phyloP scores from a whole-genome alignment of 2,329 filamentous ascomycete species.

The Ceratocystis cubensis region DNA sequence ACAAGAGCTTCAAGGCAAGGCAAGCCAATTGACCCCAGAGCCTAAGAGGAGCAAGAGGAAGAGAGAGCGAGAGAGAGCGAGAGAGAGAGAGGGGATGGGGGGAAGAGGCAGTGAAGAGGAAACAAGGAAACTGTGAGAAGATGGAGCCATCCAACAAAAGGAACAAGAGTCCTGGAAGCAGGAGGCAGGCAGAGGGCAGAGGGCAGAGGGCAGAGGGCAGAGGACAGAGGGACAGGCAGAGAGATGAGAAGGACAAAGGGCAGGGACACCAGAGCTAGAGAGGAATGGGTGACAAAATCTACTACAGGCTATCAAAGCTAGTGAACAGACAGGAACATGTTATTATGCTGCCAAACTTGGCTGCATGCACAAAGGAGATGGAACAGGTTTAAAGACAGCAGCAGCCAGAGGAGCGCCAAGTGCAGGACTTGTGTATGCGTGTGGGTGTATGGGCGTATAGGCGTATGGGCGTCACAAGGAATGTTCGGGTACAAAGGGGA shows the following conservation, averaged over 20 bases:
- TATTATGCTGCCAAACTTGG: constrained; percentile 4
- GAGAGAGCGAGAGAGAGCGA: neutral
- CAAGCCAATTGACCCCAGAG: neutral
- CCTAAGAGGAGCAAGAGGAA: neutral
- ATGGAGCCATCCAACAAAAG: too few relatives aligned
- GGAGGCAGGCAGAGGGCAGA: neutral
- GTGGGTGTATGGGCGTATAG: too few relatives aligned
- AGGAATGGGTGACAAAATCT: constrained; percentile 4
- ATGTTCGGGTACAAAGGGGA: constrained; percentile 11
- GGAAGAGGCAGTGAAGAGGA: neutral
- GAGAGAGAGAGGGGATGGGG: neutral
- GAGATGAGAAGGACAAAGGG: neutral
- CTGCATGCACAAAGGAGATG: constrained; percentile 5
- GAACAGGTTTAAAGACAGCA: constrained; percentile 10
- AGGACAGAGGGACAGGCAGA: neutral
- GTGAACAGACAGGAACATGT: constrained; percentile 1
- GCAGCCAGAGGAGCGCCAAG: neutral
- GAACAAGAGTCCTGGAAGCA: too few relatives aligned
- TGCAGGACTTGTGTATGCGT: neutral
- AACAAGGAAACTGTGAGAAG: neutral
- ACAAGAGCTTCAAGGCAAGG: neutral
- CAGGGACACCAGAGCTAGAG: neutral
- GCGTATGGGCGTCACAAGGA: constrained; percentile 9
- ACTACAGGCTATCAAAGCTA: constrained; percentile 6
- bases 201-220: neutral